Conservation (phyloP, 2,329 filamentous ascomycete genomes). For the Clonostachys chloroleuca region DNA sequence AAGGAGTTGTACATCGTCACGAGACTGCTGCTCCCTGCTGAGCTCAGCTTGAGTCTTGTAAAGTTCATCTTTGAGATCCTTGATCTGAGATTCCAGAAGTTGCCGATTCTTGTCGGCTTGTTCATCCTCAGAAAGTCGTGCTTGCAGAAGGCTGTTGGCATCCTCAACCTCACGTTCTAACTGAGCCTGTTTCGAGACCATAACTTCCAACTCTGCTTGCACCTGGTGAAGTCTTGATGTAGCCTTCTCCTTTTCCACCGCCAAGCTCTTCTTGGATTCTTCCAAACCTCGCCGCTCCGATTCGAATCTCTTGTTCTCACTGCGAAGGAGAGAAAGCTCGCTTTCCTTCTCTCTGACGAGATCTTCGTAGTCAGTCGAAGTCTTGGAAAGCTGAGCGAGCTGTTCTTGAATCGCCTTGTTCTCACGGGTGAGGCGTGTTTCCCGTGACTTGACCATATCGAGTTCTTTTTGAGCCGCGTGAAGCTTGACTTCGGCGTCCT, state of each 20-base stretch:
- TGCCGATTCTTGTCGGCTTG: conserved; percentile 78
- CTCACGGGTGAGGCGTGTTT: conserved; percentile 74
- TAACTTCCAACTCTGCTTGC: conserved; percentile 82
- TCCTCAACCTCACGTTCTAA: conserved; percentile 86
- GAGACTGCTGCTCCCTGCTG: conserved; percentile 85
- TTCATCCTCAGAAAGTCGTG: conserved; percentile 83
- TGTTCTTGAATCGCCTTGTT: conserved; percentile 81
- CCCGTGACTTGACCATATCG: conserved; percentile 65
- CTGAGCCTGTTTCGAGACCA: conserved; percentile 78
- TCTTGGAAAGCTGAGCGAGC: conserved; percentile 80
- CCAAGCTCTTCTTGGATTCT: conserved; percentile 68
- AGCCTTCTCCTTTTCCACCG: conserved; percentile 74
- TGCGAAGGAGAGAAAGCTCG: conserved; percentile 79
- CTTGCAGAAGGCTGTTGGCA: conserved; percentile 79
- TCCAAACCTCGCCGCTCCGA: conserved; percentile 76
- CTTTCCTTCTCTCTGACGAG: conserved; percentile 91
- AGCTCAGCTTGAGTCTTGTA: conserved; percentile 84
- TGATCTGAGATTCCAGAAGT: conserved; percentile 81
- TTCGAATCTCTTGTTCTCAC: conserved; percentile 79
- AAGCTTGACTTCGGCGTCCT: conserved; percentile 85
- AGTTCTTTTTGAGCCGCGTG: conserved; percentile 76
- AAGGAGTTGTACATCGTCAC: conserved; percentile 88
- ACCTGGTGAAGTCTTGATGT: conserved; percentile 73
- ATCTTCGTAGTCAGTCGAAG: conserved; percentile 93
- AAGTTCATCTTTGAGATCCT: conserved; percentile 80